Evolutionary conservation across 2,329 filamentous ascomycete genomes (phyloP).

Genomic region (Tolypocladium pustulatum): DNA sequence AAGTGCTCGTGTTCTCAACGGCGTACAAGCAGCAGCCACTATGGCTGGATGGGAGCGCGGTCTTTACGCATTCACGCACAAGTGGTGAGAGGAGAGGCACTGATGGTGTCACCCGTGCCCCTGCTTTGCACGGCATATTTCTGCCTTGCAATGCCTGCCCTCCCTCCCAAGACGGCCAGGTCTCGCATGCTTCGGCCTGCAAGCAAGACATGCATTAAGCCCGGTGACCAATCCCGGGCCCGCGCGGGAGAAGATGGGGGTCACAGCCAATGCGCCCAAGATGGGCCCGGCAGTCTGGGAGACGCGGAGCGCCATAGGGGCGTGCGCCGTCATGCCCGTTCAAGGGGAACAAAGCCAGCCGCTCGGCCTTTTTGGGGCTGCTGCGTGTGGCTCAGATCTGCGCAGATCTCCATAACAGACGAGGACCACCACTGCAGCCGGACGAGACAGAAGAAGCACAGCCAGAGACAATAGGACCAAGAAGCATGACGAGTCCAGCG

Average conservation of each 20-base stretch:
- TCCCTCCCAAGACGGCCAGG: background rate
- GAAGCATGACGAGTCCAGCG: background rate
- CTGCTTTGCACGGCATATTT: background rate
- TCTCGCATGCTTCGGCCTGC: background rate
- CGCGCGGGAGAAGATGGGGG: background rate
- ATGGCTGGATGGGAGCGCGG: background rate
- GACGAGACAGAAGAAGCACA: background rate
- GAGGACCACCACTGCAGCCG: background rate
- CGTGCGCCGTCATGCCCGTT: background rate
- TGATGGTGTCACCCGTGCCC: background rate
- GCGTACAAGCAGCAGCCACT: background rate
- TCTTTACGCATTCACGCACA: no score
- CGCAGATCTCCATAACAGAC: background rate
- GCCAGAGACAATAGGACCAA: background rate
- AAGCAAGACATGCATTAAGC: background rate
- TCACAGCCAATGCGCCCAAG: background rate
- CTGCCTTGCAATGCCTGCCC: background rate
- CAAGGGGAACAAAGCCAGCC: background rate
- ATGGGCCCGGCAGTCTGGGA: background rate
- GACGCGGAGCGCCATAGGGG: background rate
- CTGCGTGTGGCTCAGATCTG: background rate
- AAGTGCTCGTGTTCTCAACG: background rate
- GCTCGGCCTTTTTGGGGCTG: background rate
- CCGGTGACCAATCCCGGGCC: background rate
- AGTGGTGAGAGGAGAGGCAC: background rate